Conservation (phyloP, 1,284 basidiomycete genomes). For the Meripilus lineatus region DNA sequence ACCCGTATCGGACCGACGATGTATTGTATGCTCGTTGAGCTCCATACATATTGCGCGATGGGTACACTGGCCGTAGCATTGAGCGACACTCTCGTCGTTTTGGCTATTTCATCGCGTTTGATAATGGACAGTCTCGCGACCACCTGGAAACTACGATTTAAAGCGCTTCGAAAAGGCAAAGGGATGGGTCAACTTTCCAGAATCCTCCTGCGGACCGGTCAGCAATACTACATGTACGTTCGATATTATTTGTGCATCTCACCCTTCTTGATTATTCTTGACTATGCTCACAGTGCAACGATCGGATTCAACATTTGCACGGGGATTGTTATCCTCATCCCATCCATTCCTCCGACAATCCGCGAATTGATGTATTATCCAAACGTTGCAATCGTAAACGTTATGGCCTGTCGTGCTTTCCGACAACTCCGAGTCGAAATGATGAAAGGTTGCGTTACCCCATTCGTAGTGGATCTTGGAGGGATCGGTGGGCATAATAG, state of each 20-base stretch:
- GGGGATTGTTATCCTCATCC: slow-evolving; percentile 4
- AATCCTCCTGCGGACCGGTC: slow-evolving; percentile 2
- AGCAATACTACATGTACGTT: slow-evolving; percentile 3
- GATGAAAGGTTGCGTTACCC: too few relatives aligned
- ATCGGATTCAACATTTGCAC: slow-evolving; percentile 4
- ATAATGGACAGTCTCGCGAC: slow-evolving; percentile 1
- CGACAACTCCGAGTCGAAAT: too few relatives aligned
- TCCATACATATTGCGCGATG: slow-evolving; percentile 16
- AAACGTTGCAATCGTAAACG: slow-evolving; percentile 20
- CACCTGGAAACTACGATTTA: neutral
- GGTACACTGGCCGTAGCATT: slow-evolving; percentile 19
- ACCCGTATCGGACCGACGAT: slow-evolving; percentile 21
- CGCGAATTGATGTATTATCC: slow-evolving; percentile 13
- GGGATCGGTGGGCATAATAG: too few relatives aligned
- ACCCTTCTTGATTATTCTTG: neutral
- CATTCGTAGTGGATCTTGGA: too few relatives aligned
- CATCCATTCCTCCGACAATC: slow-evolving; percentile 3
- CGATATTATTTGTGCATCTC: neutral
- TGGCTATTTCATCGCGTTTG: slow-evolving; percentile 1
- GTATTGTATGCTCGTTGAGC: slow-evolving; percentile 13
- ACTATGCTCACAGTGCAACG: slow-evolving; percentile 9
- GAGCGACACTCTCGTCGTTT: slow-evolving; percentile 9
- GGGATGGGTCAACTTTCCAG: slow-evolving; percentile 1
- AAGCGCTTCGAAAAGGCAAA: slow-evolving; percentile 3
- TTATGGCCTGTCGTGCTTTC: slow-evolving; percentile 26